These are phyloP conservation scores for Capronia epimyces DNA, from an alignment of 2,329 filamentous ascomycete genomes.

Conservation along the genomic window DNA sequence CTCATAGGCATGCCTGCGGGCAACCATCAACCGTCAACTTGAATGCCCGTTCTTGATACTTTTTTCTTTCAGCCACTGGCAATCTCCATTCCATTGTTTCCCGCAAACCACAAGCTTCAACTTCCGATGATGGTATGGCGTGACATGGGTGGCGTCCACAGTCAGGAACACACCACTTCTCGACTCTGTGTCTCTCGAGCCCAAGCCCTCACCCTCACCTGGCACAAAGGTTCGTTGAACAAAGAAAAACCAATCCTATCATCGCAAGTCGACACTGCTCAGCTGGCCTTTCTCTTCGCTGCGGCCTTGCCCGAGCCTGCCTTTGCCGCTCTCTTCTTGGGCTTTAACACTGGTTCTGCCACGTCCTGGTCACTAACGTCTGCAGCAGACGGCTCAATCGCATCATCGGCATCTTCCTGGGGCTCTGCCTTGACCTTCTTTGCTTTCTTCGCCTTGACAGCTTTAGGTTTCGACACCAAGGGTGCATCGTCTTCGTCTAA, in stretches of 20 bases:
- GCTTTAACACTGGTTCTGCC: neutral
- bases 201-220: too few relatives aligned
- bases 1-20: neutral
- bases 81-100: too few relatives aligned
- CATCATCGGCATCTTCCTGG: neutral
- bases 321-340: neutral
- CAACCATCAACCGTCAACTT: neutral
- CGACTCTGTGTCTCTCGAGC: too few relatives aligned
- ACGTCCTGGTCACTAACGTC: neutral
- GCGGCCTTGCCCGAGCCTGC: neutral
- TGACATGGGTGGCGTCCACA: too few relatives aligned
- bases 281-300: neutral
- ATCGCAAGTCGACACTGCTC: neutral
- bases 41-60: too few relatives aligned
- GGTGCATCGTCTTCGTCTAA: conserved; percentile 44
- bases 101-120: too few relatives aligned
- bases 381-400: neutral
- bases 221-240: too few relatives aligned
- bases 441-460: conserved; percentile 27
- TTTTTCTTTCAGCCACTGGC: too few relatives aligned
- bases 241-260: too few relatives aligned
- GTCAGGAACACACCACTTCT: too few relatives aligned
- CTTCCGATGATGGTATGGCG: too few relatives aligned
- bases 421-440: conserved; percentile 12
- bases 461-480: conserved; percentile 35